Evolutionary conservation across 306 rosid genomes (phyloP).

Genomic region (Cicer chorassanicum): DNA sequence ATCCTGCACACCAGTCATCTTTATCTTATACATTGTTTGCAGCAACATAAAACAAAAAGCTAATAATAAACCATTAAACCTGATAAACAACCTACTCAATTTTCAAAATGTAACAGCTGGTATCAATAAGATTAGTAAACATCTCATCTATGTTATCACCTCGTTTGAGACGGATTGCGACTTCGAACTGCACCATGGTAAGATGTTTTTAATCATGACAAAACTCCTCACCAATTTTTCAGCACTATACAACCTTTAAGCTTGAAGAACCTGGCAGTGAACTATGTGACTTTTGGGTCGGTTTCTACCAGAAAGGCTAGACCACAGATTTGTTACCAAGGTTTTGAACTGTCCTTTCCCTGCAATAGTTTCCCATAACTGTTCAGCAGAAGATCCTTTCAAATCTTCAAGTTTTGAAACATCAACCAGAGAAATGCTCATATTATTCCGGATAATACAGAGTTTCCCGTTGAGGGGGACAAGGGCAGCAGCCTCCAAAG

Average conservation of each 20-base stretch:
- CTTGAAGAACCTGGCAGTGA: slow-evolving; percentile 91
- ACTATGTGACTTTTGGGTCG: slow-evolving; percentile 87
- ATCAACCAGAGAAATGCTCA: slow-evolving; percentile 83
- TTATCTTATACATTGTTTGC: slow-evolving; percentile 38
- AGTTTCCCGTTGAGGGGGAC: slow-evolving; percentile 77
- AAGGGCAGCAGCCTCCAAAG: slow-evolving; percentile 80
- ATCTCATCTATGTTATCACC: slow-evolving; percentile 47
- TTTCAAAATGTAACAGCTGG: slow-evolving; percentile 49
- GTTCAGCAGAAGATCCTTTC: slow-evolving; percentile 61
- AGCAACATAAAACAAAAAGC: slow-evolving; percentile 40
- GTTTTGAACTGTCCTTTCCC: slow-evolving; percentile 85
- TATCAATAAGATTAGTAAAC: slow-evolving; percentile 54
- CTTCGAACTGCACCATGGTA: slow-evolving; percentile 35
- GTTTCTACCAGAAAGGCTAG: slow-evolving; percentile 82
- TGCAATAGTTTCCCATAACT: slow-evolving; percentile 77
- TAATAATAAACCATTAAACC: slow-evolving; percentile 40
- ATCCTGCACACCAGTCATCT: slow-evolving; percentile 25
- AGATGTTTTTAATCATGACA: slow-evolving; percentile 36
- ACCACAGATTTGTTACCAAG: slow-evolving; percentile 76
- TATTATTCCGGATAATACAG: slow-evolving; percentile 73
- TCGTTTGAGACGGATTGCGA: slow-evolving; percentile 42
- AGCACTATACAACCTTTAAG: slow-evolving; percentile 54
- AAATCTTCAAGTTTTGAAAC: slow-evolving; percentile 61
- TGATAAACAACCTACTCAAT: slow-evolving; percentile 42
- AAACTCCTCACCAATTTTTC: slow-evolving; percentile 30